phyloP scores from a whole-genome alignment of 345 rosid species.

The Gossypium bickii region DNA sequence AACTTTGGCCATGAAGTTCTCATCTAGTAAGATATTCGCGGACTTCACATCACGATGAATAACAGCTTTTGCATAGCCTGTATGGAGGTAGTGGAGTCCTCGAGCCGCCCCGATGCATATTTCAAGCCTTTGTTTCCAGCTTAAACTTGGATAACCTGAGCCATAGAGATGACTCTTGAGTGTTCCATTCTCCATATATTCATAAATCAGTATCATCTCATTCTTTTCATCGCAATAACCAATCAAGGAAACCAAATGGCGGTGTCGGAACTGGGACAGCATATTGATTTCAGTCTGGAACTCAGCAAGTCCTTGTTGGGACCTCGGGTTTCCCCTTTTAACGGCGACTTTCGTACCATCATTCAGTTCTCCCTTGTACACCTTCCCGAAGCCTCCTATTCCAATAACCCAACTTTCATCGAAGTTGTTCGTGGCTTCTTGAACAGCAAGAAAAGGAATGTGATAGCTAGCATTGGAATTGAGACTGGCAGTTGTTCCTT shows the following conservation, averaged over 20 bases:
- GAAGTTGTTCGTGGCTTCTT: constrained; percentile 65
- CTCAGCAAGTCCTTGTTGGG: constrained; percentile 77
- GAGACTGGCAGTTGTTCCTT: constrained; percentile 43
- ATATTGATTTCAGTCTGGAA: constrained; percentile 75
- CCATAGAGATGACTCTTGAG: constrained; percentile 69
- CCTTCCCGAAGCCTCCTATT: constrained; percentile 79
- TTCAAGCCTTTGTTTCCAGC: constrained; percentile 67
- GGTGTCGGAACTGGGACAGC: constrained; percentile 73
- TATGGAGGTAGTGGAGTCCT: constrained; percentile 69
- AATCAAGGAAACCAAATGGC: constrained; percentile 74
- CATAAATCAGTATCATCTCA: constrained; percentile 77
- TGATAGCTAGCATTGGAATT: constrained; percentile 45
- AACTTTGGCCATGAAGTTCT: constrained; percentile 73
- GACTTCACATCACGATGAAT: constrained; percentile 77
- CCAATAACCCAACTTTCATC: constrained; percentile 64
- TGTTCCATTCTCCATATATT: constrained; percentile 76
- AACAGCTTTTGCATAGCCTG: constrained; percentile 63
- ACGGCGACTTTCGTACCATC: constrained; percentile 67
- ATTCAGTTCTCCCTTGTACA: constrained; percentile 54
- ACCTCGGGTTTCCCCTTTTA: constrained; percentile 67
- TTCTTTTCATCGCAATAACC: constrained; percentile 71
- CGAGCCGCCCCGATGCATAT: constrained; percentile 65
- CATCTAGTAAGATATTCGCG: constrained; percentile 62
- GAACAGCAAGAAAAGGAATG: constrained; percentile 48
- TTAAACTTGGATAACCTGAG: constrained; percentile 46